Conservation (phyloP, 1,284 basidiomycete species). For the Moniliophthora roreri region DNA sequence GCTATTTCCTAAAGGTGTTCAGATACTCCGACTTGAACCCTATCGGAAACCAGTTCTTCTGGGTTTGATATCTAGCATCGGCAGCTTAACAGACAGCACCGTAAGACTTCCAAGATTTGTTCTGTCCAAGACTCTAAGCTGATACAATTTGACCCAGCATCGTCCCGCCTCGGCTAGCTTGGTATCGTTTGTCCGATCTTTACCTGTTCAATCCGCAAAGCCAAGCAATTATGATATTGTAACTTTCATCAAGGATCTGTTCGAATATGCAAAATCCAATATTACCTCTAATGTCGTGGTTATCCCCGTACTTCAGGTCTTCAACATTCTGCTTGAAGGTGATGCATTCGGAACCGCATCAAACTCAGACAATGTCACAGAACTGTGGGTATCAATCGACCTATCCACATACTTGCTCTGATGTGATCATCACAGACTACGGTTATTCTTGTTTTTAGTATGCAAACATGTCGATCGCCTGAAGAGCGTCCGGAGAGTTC, state of each 20-base stretch:
- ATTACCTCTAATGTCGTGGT: conserved; percentile 67
- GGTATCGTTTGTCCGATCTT: conserved; percentile 50
- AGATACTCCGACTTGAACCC: conserved; percentile 58
- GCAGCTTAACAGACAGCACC: conserved; percentile 79
- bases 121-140: background rate
- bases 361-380: conserved; percentile 42
- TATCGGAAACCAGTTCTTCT: conserved; percentile 67
- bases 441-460: conserved; percentile 53
- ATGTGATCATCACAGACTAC: conserved; percentile 27
- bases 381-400: conserved; percentile 39
- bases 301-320: conserved; percentile 76
- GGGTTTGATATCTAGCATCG: conserved; percentile 77
- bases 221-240: conserved; percentile 42
- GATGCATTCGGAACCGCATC: conserved; percentile 49
- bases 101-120: conserved; percentile 37
- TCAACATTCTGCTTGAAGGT: conserved; percentile 70
- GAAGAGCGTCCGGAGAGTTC: conserved; percentile 79
- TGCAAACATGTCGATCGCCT: conserved; percentile 62
- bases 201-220: conserved; percentile 40
- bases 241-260: conserved; percentile 54
- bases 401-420: conserved; percentile 9
- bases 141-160: conserved; percentile 47
- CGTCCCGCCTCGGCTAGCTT: conserved; percentile 65
- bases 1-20: conserved; percentile 72
- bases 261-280: conserved; percentile 52